phyloP scores from a whole-genome alignment of 768 basidiomycete genomes.

The Gyrodon lividus region DNA sequence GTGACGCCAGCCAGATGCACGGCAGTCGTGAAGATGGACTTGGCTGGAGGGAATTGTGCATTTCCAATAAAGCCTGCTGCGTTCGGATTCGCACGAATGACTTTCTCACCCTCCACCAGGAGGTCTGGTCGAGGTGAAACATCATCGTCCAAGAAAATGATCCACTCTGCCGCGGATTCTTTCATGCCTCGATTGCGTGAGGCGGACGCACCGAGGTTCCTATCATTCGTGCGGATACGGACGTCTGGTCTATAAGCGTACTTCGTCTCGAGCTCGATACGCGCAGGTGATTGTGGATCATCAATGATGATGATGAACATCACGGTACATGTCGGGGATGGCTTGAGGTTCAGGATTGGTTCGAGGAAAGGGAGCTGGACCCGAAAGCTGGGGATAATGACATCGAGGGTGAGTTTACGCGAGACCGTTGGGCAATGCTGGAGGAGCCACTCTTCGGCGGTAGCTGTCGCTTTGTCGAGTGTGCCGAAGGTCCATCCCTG shows the following conservation, averaged over 20 bases:
- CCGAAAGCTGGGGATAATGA: constrained; percentile 57
- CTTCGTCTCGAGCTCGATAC: constrained; percentile 37
- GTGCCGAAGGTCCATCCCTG: constrained; percentile 49
- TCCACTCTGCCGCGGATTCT: constrained; percentile 58
- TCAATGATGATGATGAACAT: constrained; percentile 64
- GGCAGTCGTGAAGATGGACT: constrained; percentile 50
- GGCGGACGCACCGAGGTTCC: constrained; percentile 51
- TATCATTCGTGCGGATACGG: constrained; percentile 49
- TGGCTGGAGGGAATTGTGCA: constrained; percentile 46
- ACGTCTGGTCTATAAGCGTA: constrained; percentile 48
- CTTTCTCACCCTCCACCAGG: constrained; percentile 45
- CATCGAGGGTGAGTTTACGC: constrained; percentile 49
- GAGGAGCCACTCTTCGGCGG: constrained; percentile 38
- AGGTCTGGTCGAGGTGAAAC: constrained; percentile 42
- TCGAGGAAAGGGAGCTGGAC: constrained; percentile 46
- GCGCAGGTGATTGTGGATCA: constrained; percentile 43
- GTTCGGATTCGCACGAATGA: constrained; percentile 44
- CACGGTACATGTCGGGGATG: constrained; percentile 41
- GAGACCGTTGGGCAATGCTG: constrained; percentile 16
- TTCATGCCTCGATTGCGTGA: constrained; percentile 54
- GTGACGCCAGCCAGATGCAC: constrained; percentile 56
- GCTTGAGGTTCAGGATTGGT: constrained; percentile 42
- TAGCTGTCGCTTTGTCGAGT: constrained; percentile 40
- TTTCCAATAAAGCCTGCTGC: constrained; percentile 59
- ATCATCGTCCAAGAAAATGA: constrained; percentile 63